phyloP scores from a whole-genome alignment of 1,284 basidiomycete species.

The Malassezia arunalokei region DNA sequence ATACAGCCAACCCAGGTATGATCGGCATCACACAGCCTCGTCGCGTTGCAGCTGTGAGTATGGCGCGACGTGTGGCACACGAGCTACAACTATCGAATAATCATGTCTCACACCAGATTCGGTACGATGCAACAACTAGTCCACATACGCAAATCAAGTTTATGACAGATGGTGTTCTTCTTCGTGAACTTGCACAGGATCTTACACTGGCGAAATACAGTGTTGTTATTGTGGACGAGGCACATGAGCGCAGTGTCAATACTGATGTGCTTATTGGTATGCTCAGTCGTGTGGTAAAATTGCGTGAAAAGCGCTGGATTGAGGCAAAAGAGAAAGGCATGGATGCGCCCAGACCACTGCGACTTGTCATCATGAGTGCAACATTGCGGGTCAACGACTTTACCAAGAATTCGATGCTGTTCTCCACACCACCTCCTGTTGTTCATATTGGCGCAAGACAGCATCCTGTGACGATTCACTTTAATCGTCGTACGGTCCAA shows the following conservation, averaged over 20 bases:
- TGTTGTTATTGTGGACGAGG: slow-evolving; percentile 81
- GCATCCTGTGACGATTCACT: slow-evolving; percentile 89
- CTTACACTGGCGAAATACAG: slow-evolving; percentile 82
- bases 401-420: slow-evolving; percentile 70
- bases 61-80: slow-evolving; percentile 77
- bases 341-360: slow-evolving; percentile 57
- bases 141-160: slow-evolving; percentile 87
- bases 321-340: slow-evolving; percentile 17
- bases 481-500: slow-evolving; percentile 67
- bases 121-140: slow-evolving; percentile 87
- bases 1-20: slow-evolving; percentile 84
- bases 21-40: slow-evolving; percentile 95
- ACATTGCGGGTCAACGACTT: slow-evolving; percentile 91
- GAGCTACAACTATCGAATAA: slow-evolving; percentile 72
- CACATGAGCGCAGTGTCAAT: slow-evolving; percentile 94
- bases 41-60: slow-evolving; percentile 89
- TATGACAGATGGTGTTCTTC: slow-evolving; percentile 96
- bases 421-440: slow-evolving; percentile 70
- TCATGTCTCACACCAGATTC: slow-evolving; percentile 85
- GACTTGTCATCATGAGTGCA: slow-evolving; percentile 96
- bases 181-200: slow-evolving; percentile 82
- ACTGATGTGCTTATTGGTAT: slow-evolving; percentile 96
- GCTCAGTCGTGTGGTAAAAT: slow-evolving; percentile 73
- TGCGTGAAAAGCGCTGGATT: slow-evolving; percentile 54
- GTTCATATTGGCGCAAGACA: slow-evolving; percentile 81